Evolutionary conservation across 768 basidiomycete species (phyloP).

Genomic region (Tephrocybe rancida): DNA sequence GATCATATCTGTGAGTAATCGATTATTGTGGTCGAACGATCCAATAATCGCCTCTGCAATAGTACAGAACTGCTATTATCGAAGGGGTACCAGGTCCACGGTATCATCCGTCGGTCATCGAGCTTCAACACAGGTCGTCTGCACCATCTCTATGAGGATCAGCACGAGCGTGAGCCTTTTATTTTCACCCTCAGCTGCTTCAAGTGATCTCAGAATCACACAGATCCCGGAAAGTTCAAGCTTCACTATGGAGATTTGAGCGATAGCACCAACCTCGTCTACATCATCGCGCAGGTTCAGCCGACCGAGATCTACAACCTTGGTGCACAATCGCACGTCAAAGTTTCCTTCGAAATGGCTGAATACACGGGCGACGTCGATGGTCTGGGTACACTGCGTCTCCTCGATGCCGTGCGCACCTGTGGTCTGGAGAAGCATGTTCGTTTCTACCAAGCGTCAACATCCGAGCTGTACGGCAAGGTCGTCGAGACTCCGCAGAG

Average conservation of each 20-base stretch:
- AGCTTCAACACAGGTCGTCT: slow-evolving; percentile 97
- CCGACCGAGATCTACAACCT: slow-evolving; percentile 98
- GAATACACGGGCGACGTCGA: slow-evolving; percentile 99
- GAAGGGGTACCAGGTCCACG: slow-evolving; percentile 93
- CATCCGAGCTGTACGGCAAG: slow-evolving; percentile 96
- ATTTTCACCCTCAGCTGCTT: slow-evolving; percentile 3
- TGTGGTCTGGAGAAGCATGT: slow-evolving; percentile 92
- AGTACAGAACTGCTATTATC: slow-evolving; percentile 83
- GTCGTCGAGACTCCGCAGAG: slow-evolving; percentile 94
- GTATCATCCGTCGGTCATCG: slow-evolving; percentile 95
- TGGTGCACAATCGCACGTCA: slow-evolving; percentile 97
- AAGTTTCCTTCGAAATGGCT: slow-evolving; percentile 99
- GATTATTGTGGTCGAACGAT: slow-evolving; percentile 6
- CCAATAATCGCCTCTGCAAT: slow-evolving; percentile 12
- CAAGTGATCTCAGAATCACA: not conserved
- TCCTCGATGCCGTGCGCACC: slow-evolving; percentile 95
- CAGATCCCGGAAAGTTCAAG: slow-evolving; percentile 78
- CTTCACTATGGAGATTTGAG: slow-evolving; percentile 92
- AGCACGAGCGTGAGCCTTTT: slow-evolving; percentile 76
- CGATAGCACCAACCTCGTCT: slow-evolving; percentile 96
- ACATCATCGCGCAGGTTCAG: slow-evolving; percentile 92
- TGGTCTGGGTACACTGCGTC: slow-evolving; percentile 90
- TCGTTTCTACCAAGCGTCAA: slow-evolving; percentile 97
- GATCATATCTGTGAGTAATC: slow-evolving; percentile 81
- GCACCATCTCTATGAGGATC: slow-evolving; percentile 91